Percentiles rank a stretch among this genome's conserved stretches.
Evolutionary conservation across 2,329 filamentous ascomycete species (phyloP).

Genomic region (Aspergillus sp.): DNA sequence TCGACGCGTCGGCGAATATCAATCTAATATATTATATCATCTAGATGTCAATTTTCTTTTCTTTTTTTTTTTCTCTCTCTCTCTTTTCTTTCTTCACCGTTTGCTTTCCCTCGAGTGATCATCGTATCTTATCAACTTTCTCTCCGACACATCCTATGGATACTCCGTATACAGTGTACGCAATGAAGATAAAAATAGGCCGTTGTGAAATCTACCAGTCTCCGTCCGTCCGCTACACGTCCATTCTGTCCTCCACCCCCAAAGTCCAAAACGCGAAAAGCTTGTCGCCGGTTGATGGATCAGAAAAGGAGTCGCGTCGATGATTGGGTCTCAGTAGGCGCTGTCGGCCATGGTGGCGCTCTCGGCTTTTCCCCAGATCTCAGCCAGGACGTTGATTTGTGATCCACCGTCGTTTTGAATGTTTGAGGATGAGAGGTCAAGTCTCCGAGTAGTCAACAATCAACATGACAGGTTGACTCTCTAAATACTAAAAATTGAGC

Average conservation of each 20-base stretch:
- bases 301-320: neutral
- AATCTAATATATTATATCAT: neutral
- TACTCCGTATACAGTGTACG: neutral
- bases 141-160: neutral
- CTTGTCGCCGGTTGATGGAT: neutral
- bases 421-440: neutral
- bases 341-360: constrained; percentile 6
- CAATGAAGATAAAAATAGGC: neutral
- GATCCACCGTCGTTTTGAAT: constrained; percentile 17
- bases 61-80: too few relatives aligned
- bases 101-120: neutral
- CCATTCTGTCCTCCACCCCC: neutral
- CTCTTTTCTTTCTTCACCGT: too few relatives aligned
- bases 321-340: constrained; percentile 14
- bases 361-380: constrained; percentile 18
- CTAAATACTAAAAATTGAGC: neutral
- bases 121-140: neutral
- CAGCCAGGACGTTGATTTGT: constrained; percentile 4
- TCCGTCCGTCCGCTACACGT: neutral
- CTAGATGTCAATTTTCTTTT: neutral
- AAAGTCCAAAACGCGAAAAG: neutral
- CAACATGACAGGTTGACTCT: neutral
- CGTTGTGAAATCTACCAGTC: neutral
- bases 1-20: neutral
- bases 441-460: neutral